Base-by-base conservation (phyloP, 202 grass and related monocot genomes). In the Setaria italica region DNA sequence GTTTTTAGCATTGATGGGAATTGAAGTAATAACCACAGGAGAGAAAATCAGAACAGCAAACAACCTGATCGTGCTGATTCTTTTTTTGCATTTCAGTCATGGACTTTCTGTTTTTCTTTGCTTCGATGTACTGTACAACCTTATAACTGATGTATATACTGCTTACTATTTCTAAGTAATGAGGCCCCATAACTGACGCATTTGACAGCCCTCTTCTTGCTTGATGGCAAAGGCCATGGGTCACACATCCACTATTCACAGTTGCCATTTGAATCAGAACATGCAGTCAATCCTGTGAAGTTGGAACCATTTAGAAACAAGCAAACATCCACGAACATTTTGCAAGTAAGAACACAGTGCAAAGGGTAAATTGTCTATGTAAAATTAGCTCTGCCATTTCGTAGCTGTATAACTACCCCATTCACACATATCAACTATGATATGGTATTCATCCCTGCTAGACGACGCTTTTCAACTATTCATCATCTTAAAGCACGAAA, bases 221-320 rank as follows among this genome's bases (percentile, higher is more conserved):
- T 15, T 51, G 3, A 3, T 54, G 51, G 4, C 51, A 54, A 54
- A 14, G 51, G 0, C 51, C 45, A 15, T 54, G 15, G 51, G 51
- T 91, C 51, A 98, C 86, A 87, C 66, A 98, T 94, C 95, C 95
- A 95, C 74, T 95, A 98, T 64, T 84, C 84, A 82, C 91, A 98
- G 83, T 95, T 81, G 76, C 88, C 84, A 42, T 89, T 60, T 47
- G 88, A 91, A 71, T 89, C 79, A 4, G 78, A 94, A 84, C 71
- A 98, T 92, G 89, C 92, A 98, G 88, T 72, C 91, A 72, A 94
- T 74, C 95, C 93, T 98, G 88, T 81, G 51, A 95, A 91, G 83
- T 47, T 25, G 25, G 25, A 25, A 25, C 45, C 45, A 47, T 47
- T 45, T 7, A 45, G 7, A 7, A 45, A 8, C 7, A 7, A 11